Evolutionary conservation across 202 grass and related monocot species (phyloP).

Genomic region (Setaria italica): DNA sequence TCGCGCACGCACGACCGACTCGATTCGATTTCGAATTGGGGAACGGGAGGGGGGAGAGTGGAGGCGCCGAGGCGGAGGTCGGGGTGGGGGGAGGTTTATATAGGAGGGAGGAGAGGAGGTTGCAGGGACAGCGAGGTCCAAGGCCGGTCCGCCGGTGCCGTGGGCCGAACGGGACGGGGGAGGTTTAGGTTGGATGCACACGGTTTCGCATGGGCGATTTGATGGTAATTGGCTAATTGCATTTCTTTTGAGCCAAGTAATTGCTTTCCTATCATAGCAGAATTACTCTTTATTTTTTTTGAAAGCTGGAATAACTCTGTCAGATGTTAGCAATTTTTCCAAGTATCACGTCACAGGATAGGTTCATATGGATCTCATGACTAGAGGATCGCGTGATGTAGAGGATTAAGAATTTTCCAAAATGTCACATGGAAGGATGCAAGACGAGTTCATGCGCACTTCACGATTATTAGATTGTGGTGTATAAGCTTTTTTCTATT

Average conservation of each 20-base stretch:
- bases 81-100: constrained; percentile 26
- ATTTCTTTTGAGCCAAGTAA: neutral
- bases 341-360: too few species aligned
- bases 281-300: too few species aligned
- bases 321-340: too few species aligned
- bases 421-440: too few species aligned
- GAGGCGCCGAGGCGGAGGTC: neutral
- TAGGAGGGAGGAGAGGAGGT: constrained; percentile 2
- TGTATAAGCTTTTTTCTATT: too few species aligned
- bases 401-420: too few species aligned
- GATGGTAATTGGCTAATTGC: neutral
- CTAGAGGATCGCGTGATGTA: too few species aligned
- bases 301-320: too few species aligned
- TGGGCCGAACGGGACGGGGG: neutral
- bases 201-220: neutral
- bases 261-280: neutral
- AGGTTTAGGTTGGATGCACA: neutral
- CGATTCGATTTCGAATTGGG: constrained; percentile 56
- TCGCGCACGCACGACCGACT: constrained; percentile 28
- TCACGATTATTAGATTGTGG: too few species aligned
- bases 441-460: too few species aligned
- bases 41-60: neutral
- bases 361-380: too few species aligned
- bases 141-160: neutral
- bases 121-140: neutral